Base-by-base conservation (phyloP, 1,139 yeast species). In the Lodderomyces pseudojiufengensis region DNA sequence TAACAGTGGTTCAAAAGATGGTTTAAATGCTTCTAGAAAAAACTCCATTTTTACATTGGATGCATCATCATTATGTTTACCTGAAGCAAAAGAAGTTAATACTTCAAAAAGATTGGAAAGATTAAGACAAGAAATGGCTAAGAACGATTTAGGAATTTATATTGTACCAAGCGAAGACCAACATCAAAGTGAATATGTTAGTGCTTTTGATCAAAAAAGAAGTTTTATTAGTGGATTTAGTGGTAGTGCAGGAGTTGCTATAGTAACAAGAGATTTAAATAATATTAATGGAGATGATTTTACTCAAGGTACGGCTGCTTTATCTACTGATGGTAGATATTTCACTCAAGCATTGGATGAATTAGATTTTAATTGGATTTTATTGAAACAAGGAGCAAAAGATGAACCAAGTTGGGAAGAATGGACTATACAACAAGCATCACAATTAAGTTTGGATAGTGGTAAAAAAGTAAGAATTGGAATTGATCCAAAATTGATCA, bases 231-330 rank as follows among this genome's bases (percentile, higher is more conserved):
- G 92, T 18, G 95, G 95, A 0, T 92, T 92, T 63, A 84, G 86
- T 39, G 99, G 99, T 4, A 82, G 95, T 40, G 97, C 97, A 1
- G 99, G 98, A 37, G 73, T 88, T 27, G 98, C 97, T 3, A 73
- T 94, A 28, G 70, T 92, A 29, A 83, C 97, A 2, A 65, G 88
- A 47, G 88, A 84, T 52, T 58, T 80, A 35, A 59, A 67, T n/a
- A 70, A 75, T 47, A 61, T 76, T 74, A 76, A 76, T 47, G 33
- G 25, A 6, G 71, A 71, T 6, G 73, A 71, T 8, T 51, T 51
- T 9, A 80, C 80, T n/a, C 78, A 75, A 47, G 83, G 84, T 8
- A 70, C 78, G 46, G 92, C 95, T 23, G 84, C 84, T 4, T 70
- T 94, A 48, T 80, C 95, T 9, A 94, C 98, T 0, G 98, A 94